Evolutionary conservation across 2,329 filamentous ascomycete species (phyloP).

Genomic region (Stagonosporopsis tanaceti): DNA sequence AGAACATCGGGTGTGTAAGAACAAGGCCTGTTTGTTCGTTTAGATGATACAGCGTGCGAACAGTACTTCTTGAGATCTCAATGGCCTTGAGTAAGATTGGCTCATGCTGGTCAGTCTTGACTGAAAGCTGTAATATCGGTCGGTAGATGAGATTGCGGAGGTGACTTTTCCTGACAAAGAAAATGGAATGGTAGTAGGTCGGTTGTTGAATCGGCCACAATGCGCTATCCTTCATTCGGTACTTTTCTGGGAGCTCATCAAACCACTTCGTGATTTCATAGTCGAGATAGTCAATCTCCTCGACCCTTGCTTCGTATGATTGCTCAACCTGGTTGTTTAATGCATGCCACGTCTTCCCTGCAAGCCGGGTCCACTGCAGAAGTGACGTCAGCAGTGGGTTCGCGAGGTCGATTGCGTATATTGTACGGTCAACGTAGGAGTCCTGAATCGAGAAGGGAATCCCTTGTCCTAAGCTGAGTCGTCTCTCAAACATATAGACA

Average conservation of each 20-base stretch:
- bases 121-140: conserved; percentile 14
- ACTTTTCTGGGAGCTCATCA: conserved; percentile 5
- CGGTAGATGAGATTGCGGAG: conserved; percentile 20
- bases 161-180: conserved; percentile 17
- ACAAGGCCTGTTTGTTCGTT: conserved; percentile 9
- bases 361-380: conserved; percentile 22
- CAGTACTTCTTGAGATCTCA: conserved; percentile 16
- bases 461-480: conserved; percentile 21
- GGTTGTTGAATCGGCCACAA: background rate
- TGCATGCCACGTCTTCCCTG: conserved; percentile 21
- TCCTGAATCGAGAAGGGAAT: conserved; percentile 25
- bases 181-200: conserved; percentile 18
- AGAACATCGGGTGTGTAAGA: conserved; percentile 20
- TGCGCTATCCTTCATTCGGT: background rate
- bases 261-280: conserved; percentile 20
- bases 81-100: conserved; percentile 15
- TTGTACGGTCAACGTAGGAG: conserved; percentile 17
- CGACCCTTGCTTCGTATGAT: conserved; percentile 13
- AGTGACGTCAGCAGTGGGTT: conserved; percentile 15
- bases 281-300: conserved; percentile 18
- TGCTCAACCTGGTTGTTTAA: conserved; percentile 17
- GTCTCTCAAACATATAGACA: conserved; percentile 22
- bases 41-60: conserved; percentile 9
- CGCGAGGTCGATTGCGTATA: conserved; percentile 10
- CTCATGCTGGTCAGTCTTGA: conserved; percentile 11